phyloP scores from a whole-genome alignment of 2,329 filamentous ascomycete genomes.

The Stagonosporopsis chrysanthemi region DNA sequence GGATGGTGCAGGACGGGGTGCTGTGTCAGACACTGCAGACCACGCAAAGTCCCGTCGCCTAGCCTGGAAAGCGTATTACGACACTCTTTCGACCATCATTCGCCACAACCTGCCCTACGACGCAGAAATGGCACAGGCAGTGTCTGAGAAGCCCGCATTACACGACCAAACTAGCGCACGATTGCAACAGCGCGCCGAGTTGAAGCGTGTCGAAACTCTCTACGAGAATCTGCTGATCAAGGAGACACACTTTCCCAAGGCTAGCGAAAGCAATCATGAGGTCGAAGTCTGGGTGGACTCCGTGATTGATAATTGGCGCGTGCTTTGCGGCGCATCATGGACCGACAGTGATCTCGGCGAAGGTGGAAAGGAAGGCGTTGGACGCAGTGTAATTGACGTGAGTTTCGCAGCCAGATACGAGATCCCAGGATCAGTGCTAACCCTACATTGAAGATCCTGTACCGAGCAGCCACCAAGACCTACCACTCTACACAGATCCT shows the following conservation, averaged over 20 bases:
- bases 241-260: constrained; percentile 84
- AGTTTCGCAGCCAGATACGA: constrained; percentile 11
- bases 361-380: constrained; percentile 78
- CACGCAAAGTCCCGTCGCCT: constrained; percentile 59
- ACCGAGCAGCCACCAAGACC: constrained; percentile 88
- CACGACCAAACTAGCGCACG: constrained; percentile 39
- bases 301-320: constrained; percentile 83
- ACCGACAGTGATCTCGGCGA: constrained; percentile 79
- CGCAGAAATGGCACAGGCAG: constrained; percentile 51
- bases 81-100: constrained; percentile 77
- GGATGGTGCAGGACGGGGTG: constrained; percentile 46
- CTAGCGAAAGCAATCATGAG: constrained; percentile 77
- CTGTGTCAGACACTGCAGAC: constrained; percentile 27
- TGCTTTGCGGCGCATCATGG: constrained; percentile 83
- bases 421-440: constrained; percentile 3
- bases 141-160: constrained; percentile 33
- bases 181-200: constrained; percentile 70
- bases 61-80: constrained; percentile 88
- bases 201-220: constrained; percentile 78
- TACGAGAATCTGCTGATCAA: constrained; percentile 82
- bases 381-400: constrained; percentile 77
- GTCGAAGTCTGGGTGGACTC: constrained; percentile 83
- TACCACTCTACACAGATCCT: constrained; percentile 94
- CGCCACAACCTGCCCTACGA: constrained; percentile 68
- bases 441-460: constrained; percentile 69